Evolutionary conservation across 108 stramenopile species (phyloP).

Genomic region (Cylindrotheca closterium): DNA sequence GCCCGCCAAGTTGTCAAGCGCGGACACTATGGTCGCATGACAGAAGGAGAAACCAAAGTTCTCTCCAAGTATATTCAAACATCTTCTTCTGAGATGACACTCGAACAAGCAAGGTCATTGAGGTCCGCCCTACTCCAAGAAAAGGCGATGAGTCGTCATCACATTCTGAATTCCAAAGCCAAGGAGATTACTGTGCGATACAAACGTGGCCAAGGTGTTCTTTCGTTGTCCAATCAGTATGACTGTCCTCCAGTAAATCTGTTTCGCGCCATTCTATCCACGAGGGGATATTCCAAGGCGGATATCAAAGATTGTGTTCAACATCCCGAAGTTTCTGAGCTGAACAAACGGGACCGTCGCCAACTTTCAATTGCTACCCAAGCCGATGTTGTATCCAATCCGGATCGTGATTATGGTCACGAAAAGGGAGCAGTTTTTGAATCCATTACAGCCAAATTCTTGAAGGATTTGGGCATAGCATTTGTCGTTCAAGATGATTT

Average conservation of each 20-base stretch:
- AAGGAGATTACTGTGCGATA: neutral
- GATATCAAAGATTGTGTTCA: too few species aligned
- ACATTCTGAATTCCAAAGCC: neutral
- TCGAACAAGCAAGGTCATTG: constrained; percentile 6
- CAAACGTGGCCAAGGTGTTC: neutral
- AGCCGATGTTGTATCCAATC: constrained; percentile 6
- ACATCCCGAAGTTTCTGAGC: constrained; percentile 2
- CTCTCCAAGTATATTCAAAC: neutral
- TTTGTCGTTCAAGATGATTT: constrained; percentile 12
- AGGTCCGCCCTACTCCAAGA: constrained; percentile 2
- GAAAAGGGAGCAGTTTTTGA: constrained; percentile 4
- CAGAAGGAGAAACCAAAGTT: neutral
- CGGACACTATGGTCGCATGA: neutral
- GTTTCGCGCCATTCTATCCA: neutral
- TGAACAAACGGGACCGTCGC: neutral
- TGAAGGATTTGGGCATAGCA: constrained; percentile 6
- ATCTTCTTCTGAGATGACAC: neutral
- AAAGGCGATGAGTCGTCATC: constrained; percentile 1
- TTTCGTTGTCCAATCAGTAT: constrained; percentile 4
- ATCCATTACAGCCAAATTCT: constrained; percentile 1
- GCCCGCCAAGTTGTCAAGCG: neutral
- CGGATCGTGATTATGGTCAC: neutral
- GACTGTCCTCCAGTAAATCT: constrained; percentile 9
- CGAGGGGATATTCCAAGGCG: neutral
- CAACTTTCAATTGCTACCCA: constrained; percentile 6